phyloP scores from a whole-genome alignment of 129 eudicot species.

The Artemisia argyi region DNA sequence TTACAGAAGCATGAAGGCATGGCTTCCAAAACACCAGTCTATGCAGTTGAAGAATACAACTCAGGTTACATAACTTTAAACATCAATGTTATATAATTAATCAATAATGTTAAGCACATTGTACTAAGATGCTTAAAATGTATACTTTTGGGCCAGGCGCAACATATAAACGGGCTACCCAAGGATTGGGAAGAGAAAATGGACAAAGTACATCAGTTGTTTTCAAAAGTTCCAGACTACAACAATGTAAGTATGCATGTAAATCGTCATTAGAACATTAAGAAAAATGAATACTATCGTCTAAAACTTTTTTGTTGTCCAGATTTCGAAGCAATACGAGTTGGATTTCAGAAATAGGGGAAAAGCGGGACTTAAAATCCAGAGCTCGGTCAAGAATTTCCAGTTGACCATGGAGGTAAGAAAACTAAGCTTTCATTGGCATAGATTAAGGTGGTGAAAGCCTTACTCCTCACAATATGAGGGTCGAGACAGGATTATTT shows the following conservation, averaged over 20 bases:
- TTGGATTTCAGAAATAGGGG: slow-evolving; percentile 89
- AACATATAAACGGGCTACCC: slow-evolving; percentile 78
- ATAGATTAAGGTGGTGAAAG: background rate
- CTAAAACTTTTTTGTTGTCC: slow-evolving; percentile 13
- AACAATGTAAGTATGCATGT: slow-evolving; percentile 53
- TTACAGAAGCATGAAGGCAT: slow-evolving; percentile 73
- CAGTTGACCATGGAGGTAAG: slow-evolving; percentile 87
- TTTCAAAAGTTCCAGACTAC: slow-evolving; percentile 75
- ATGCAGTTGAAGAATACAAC: slow-evolving; percentile 72
- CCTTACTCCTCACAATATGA: background rate
- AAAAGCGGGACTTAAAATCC: slow-evolving; percentile 67
- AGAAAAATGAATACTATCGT: background rate
- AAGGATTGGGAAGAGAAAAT: slow-evolving; percentile 61
- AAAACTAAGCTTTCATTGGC: slow-evolving; percentile 11
- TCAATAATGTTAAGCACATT: background rate
- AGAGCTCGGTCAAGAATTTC: slow-evolving; percentile 92
- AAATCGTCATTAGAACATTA: background rate
- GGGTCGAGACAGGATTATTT: no score
- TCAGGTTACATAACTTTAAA: slow-evolving; percentile 46
- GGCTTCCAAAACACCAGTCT: slow-evolving; percentile 87
- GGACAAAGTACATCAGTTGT: slow-evolving; percentile 74
- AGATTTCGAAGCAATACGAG: slow-evolving; percentile 81
- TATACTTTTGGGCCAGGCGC: slow-evolving; percentile 37
- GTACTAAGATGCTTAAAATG: background rate
- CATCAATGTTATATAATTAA: background rate